Evolutionary conservation across 805 yeast species (phyloP).

Genomic region (Wickerhamiella occidentalis): DNA sequence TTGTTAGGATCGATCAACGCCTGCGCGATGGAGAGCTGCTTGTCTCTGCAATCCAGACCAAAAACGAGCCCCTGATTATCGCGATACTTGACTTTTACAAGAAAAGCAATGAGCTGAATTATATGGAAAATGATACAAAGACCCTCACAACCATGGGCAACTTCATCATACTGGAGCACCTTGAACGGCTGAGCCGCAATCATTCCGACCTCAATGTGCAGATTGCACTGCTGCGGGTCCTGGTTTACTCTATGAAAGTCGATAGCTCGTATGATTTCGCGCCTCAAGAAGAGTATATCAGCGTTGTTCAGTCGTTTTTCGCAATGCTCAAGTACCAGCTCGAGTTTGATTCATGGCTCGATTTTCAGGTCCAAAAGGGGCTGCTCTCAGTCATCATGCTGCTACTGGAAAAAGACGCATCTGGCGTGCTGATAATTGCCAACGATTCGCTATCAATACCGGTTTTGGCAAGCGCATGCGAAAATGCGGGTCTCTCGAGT

Average conservation of each 20-base stretch:
- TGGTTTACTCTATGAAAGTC: not conserved
- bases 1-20: not conserved
- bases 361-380: not conserved
- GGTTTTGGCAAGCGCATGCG: not conserved
- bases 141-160: not conserved
- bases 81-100: not conserved
- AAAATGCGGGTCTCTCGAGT: not conserved
- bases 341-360: not conserved
- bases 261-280: not conserved
- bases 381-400: not conserved
- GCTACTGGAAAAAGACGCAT: not conserved
- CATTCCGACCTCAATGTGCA: not conserved
- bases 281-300: not conserved
- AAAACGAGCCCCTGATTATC: not conserved
- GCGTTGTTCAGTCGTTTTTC: not conserved
- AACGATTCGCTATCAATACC: not conserved
- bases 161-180: not conserved
- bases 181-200: not conserved
- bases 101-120: not conserved
- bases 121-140: not conserved
- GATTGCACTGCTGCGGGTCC: not conserved
- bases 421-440: not conserved
- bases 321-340: not conserved
- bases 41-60: not conserved
- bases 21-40: not conserved